phyloP scores from a whole-genome alignment of 208 protist species.

The Trypanosoma scelopori region DNA sequence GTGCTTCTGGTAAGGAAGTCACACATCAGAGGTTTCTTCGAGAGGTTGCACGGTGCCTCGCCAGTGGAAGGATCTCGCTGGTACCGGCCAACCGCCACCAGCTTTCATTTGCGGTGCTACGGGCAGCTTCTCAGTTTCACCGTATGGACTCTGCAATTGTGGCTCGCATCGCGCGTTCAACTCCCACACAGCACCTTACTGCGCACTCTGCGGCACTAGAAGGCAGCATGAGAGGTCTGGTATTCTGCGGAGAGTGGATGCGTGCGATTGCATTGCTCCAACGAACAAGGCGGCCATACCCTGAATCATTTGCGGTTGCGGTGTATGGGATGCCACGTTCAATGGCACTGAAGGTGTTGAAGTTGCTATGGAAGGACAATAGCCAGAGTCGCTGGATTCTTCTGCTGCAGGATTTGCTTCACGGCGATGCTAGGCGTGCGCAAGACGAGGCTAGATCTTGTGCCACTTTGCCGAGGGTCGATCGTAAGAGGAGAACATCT shows the following conservation, averaged over 20 bases:
- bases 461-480: neutral
- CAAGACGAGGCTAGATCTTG: constrained; percentile 15
- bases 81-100: constrained; percentile 3
- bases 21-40: constrained; percentile 16
- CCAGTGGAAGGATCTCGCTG: constrained; percentile 14
- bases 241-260: constrained; percentile 24
- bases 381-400: constrained; percentile 17
- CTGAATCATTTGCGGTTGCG: constrained; percentile 22
- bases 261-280: constrained; percentile 20
- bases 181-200: constrained; percentile 20
- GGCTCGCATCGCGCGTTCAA: constrained; percentile 19
- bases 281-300: constrained; percentile 8
- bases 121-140: constrained; percentile 12
- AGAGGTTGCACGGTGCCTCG: constrained; percentile 22
- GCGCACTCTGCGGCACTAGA: constrained; percentile 16
- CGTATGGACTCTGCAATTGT: constrained; percentile 17
- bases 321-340: constrained; percentile 20
- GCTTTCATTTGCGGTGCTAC: constrained; percentile 27
- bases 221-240: constrained; percentile 18
- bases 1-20: constrained; percentile 8
- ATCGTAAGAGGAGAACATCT: neutral
- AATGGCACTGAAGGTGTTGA: constrained; percentile 15
- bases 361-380: constrained; percentile 28
- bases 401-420: constrained; percentile 39
- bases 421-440: constrained; percentile 33